Evolutionary conservation across 106 monocot genomes (phyloP).

Genomic region (Amphibolis antarctica): DNA sequence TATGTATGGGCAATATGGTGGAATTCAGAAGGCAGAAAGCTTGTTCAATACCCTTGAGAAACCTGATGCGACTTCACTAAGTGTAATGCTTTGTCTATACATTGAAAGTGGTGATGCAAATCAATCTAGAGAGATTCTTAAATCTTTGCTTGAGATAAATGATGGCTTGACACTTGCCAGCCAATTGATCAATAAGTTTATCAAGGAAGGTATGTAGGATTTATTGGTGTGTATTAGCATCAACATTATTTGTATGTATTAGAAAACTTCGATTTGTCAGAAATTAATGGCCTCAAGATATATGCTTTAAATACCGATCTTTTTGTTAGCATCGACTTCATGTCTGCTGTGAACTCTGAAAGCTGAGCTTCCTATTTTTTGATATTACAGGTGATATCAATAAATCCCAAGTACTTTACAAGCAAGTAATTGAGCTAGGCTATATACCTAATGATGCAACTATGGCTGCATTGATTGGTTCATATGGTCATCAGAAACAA

Average conservation of each 20-base stretch:
- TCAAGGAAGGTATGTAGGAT: slow-evolving; percentile 58
- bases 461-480: slow-evolving; percentile 58
- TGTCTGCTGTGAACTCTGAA: background rate
- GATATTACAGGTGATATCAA: slow-evolving; percentile 41
- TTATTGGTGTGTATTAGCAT: background rate
- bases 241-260: no score
- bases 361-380: background rate
- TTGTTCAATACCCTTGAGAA: slow-evolving; percentile 47
- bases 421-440: slow-evolving; percentile 38
- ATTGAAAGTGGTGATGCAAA: slow-evolving; percentile 28
- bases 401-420: slow-evolving; percentile 31
- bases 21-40: slow-evolving; percentile 43
- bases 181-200: slow-evolving; percentile 65
- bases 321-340: no score
- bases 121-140: slow-evolving; percentile 39
- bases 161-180: slow-evolving; percentile 42
- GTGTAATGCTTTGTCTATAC: slow-evolving; percentile 60
- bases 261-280: no score
- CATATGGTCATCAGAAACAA: slow-evolving; percentile 38
- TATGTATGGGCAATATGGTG: slow-evolving; percentile 61
- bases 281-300: no score
- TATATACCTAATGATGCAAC: slow-evolving; percentile 38
- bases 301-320: no score
- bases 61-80: slow-evolving; percentile 37
- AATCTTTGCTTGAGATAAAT: slow-evolving; percentile 35